Percentiles rank a stretch among this genome's conserved stretches.
Evolutionary conservation across 805 yeast species (phyloP).

Genomic region (Kodamaea sagamina): DNA sequence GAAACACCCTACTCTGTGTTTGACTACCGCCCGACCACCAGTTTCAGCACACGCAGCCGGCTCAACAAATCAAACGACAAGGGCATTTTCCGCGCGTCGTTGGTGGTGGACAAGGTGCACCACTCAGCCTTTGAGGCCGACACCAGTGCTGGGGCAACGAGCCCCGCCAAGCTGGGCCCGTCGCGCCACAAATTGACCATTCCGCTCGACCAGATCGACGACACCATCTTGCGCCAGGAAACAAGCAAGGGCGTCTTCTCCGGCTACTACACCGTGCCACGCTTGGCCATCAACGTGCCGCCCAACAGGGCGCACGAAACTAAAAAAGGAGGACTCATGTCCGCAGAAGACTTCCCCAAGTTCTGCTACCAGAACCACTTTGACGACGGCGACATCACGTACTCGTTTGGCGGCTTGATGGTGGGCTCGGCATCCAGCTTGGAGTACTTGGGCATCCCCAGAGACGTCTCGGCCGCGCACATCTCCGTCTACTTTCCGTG

Average conservation of each 20-base stretch:
- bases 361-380: slow-evolving; percentile 36
- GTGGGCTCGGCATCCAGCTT: slow-evolving; percentile 21
- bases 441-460: slow-evolving; percentile 35
- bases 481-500: slow-evolving; percentile 41
- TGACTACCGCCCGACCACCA: slow-evolving; percentile 21
- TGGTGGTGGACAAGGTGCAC: slow-evolving; percentile 25
- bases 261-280: slow-evolving; percentile 31
- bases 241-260: slow-evolving; percentile 23
- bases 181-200: not conserved
- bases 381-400: slow-evolving; percentile 32
- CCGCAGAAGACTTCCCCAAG: slow-evolving; percentile 22
- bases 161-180: not conserved
- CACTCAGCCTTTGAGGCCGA: slow-evolving; percentile 14
- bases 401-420: slow-evolving; percentile 41
- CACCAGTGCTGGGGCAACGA: not conserved
- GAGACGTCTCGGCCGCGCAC: slow-evolving; percentile 26
- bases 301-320: slow-evolving; percentile 9
- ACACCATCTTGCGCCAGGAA: slow-evolving; percentile 11
- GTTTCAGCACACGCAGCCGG: slow-evolving; percentile 16
- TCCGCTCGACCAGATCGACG: slow-evolving; percentile 8
- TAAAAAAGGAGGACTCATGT: slow-evolving; percentile 6
- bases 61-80: slow-evolving; percentile 19
- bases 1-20: slow-evolving; percentile 29
- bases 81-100: slow-evolving; percentile 23
- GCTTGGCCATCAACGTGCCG: slow-evolving; percentile 25